Conservation (phyloP, 2,329 filamentous ascomycete species). For the Colletotrichum nymphaeae region DNA sequence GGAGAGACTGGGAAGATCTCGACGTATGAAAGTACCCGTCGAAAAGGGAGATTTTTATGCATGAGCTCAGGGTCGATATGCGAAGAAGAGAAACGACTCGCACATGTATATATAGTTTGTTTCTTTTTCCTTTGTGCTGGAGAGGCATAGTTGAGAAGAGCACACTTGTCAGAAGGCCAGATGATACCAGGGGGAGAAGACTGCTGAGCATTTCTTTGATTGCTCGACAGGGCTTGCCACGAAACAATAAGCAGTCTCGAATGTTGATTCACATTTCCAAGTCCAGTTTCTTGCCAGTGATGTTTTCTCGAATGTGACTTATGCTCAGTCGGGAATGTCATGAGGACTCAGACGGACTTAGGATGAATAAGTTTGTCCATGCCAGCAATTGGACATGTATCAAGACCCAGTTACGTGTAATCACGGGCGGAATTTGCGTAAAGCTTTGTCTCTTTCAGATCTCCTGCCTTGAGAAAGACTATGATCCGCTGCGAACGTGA, state of each 20-base stretch:
- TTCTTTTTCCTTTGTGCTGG: conserved; percentile 34
- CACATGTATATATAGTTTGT: conserved; percentile 38
- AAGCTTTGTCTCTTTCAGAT: not conserved
- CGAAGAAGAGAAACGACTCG: conserved; percentile 36
- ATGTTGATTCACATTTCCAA: conserved; percentile 19
- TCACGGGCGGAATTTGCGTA: not conserved
- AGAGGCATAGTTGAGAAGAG: conserved; percentile 26
- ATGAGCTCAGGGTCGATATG: conserved; percentile 31
- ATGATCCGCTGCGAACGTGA: not conserved
- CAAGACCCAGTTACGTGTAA: too few relatives aligned
- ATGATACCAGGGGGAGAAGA: conserved; percentile 37
- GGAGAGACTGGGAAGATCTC: conserved; percentile 32
- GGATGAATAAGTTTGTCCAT: too few relatives aligned
- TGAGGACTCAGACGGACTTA: too few relatives aligned
- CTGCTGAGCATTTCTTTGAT: conserved; percentile 2
- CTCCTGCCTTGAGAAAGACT: too few relatives aligned
- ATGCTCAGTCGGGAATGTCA: too few relatives aligned
- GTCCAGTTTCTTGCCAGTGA: not conserved
- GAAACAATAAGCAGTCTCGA: conserved; percentile 22
- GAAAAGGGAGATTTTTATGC: conserved; percentile 33
- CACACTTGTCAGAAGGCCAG: conserved; percentile 29
- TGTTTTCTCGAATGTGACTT: not conserved
- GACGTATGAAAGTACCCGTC: conserved; percentile 14
- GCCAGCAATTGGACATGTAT: too few relatives aligned
- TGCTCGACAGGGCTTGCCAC: conserved; percentile 12